Percentiles rank a stretch among this genome's conserved stretches.
phyloP scores from a whole-genome alignment of 495 filamentous ascomycete genomes.

The Penicillium cinerascens region DNA sequence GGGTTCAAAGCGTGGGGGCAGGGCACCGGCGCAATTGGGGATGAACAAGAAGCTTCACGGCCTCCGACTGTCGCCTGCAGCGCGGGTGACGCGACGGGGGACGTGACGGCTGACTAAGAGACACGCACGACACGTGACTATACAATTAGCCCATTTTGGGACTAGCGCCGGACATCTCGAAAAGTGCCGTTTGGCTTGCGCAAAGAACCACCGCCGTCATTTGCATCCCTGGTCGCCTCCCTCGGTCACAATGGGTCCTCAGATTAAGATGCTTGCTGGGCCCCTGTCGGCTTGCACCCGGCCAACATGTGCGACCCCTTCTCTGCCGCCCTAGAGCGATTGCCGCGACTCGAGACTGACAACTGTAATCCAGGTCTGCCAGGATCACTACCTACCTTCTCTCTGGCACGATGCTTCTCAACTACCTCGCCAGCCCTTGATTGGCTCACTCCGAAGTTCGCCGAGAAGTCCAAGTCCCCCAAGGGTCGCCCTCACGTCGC shows the following conservation, averaged over 20 bases:
- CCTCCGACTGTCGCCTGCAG: neutral
- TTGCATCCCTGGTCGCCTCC: slow-evolving; percentile 10
- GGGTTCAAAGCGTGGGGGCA: neutral
- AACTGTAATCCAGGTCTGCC: slow-evolving; percentile 27
- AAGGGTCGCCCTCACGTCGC: slow-evolving; percentile 86
- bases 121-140: slow-evolving; percentile 27
- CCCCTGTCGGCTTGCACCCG: slow-evolving; percentile 36
- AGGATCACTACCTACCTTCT: slow-evolving; percentile 28
- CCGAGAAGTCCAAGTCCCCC: slow-evolving; percentile 76
- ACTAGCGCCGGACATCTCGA: slow-evolving; percentile 27
- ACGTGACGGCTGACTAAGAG: slow-evolving; percentile 41
- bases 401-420: slow-evolving; percentile 63
- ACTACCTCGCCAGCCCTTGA: slow-evolving; percentile 59
- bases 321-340: slow-evolving; percentile 1
- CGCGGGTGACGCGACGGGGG: slow-evolving; percentile 29
- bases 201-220: slow-evolving; percentile 13
- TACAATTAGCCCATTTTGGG: slow-evolving; percentile 15
- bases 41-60: slow-evolving; percentile 3
- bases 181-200: slow-evolving; percentile 26
- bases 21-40: neutral
- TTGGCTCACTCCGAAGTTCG: slow-evolving; percentile 77
- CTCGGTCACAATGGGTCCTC: slow-evolving; percentile 33
- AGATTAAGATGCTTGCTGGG: slow-evolving; percentile 37
- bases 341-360: slow-evolving; percentile 18
- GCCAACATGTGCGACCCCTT: slow-evolving; percentile 31